A percentile compares a stretch with the other conserved stretches of the same genome.
phyloP scores from a whole-genome alignment of 495 filamentous ascomycete genomes.

The Penicillium lividum region DNA sequence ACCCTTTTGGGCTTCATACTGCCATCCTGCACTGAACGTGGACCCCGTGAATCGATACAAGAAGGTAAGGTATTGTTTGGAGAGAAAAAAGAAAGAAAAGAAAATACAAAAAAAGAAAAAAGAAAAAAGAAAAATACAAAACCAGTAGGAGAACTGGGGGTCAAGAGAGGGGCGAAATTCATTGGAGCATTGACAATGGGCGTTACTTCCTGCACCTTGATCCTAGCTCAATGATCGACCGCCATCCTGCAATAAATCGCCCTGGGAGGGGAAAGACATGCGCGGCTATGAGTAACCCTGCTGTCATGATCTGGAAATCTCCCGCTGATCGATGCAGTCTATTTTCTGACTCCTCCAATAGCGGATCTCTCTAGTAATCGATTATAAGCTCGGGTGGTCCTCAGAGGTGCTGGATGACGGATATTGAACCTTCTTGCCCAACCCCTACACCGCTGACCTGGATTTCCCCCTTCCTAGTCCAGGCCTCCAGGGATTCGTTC shows the following conservation, averaged over 20 bases:
- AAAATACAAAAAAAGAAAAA: neutral
- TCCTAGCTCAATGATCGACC: conserved; percentile 47
- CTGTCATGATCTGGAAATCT: conserved; percentile 47
- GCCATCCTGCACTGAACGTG: neutral
- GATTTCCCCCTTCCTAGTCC: conserved; percentile 10
- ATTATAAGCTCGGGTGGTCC: conserved; percentile 45
- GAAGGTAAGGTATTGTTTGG: neutral
- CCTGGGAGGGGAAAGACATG: conserved; percentile 39
- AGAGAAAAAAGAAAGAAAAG: neutral
- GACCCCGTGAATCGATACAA: conserved; percentile 1
- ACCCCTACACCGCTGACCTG: conserved; percentile 20
- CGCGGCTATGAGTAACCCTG: conserved; percentile 47
- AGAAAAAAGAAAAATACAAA: neutral
- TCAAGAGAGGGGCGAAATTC: conserved; percentile 9
- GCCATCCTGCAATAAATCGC: conserved; percentile 48
- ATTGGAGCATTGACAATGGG: conserved; percentile 19
- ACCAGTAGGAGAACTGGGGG: neutral
- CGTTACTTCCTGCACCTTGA: conserved; percentile 28
- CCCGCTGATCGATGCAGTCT: conserved; percentile 45
- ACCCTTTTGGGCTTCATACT: neutral
- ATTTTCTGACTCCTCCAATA: conserved; percentile 51
- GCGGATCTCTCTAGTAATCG: conserved; percentile 31
- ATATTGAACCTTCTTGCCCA: conserved; percentile 26
- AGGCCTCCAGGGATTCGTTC: conserved; percentile 16
- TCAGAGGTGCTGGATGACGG: conserved; percentile 30